Base-by-base conservation (phyloP, 139 green algal genomes). In the Desmodesmus armatus region DNA sequence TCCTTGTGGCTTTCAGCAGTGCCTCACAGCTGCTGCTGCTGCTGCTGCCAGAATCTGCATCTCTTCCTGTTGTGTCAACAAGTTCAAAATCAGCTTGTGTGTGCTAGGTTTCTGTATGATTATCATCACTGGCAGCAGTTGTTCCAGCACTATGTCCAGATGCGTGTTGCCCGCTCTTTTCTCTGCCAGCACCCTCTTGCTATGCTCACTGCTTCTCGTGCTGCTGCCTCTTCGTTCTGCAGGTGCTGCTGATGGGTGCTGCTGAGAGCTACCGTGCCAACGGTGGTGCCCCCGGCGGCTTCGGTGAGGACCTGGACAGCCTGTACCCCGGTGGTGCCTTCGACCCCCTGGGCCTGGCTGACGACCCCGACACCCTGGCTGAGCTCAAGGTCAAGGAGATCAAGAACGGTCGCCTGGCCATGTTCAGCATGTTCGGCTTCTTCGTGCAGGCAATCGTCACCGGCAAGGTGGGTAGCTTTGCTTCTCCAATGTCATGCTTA, bases 321-420 rank as follows among this genome's bases (percentile, higher is more conserved):
- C 82, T 93, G 75, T 91, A 95, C 91, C 92, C 92, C 71, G 93
- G 93, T 85, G 93, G 89, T 75, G 55, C 85, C 88, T 97, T 97
- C 82, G 96, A 99, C 94, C 96, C 96, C 87, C 90, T 98, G 85
- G 95, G 95, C 80, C 94, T 98, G 87, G 96, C 96, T 92, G 96
- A 98, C 91, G 96, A 98, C 95, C 96, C 96, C 78, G 95, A 97
- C 88, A 94, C 94, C 86, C 93, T 98, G 58, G 93, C 95, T 77
- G 94, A 97, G 93, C 93, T 97, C 47, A 94, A 93, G 87, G 89
- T 96, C 17, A 98, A 99, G 96, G 96, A 99, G 92, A 97, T 98
- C 89, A 99, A 98, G 96, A 98, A 98, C 92, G 95, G 96, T 63
- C 94, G 96, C 86, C 92, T 99, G 27, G 96, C 96, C 74, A 98